These are phyloP conservation scores for Pleurotus giganteus DNA, from an alignment of 768 basidiomycete species.

Conservation along the genomic window DNA sequence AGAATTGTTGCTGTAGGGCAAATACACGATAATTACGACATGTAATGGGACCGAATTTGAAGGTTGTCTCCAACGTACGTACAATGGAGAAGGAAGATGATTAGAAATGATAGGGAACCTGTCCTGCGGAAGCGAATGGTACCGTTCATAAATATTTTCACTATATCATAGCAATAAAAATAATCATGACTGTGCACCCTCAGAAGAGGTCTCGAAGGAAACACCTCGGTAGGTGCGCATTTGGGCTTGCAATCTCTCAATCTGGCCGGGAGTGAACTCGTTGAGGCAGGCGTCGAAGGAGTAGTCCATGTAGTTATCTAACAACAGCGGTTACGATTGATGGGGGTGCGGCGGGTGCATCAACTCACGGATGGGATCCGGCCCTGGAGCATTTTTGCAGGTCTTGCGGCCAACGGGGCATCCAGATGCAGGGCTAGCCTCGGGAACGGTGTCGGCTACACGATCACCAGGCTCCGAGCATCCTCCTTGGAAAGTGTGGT, in stretches of 20 bases:
- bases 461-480: slow-evolving; percentile 38
- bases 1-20: neutral
- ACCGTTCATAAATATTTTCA: neutral
- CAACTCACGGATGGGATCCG: slow-evolving; percentile 42
- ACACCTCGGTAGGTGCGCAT: slow-evolving; percentile 44
- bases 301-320: slow-evolving; percentile 10
- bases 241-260: slow-evolving; percentile 36
- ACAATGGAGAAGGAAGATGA: neutral
- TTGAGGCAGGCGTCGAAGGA: slow-evolving; percentile 47
- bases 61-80: neutral
- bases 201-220: neutral
- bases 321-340: neutral
- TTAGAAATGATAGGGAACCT: neutral
- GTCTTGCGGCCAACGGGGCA: slow-evolving; percentile 28
- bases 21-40: neutral
- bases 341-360: neutral
- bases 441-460: slow-evolving; percentile 48
- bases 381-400: slow-evolving; percentile 27
- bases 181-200: neutral
- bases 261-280: slow-evolving; percentile 46
- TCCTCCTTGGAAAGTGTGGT: slow-evolving; percentile 58
- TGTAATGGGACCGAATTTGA: neutral
- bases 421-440: slow-evolving; percentile 39
- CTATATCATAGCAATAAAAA: neutral
- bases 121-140: neutral